Percentiles rank a stretch among this genome's conserved stretches.
Evolutionary conservation across 352 stramenopile species (phyloP).

Genomic region (Phytophthora ohioensis): DNA sequence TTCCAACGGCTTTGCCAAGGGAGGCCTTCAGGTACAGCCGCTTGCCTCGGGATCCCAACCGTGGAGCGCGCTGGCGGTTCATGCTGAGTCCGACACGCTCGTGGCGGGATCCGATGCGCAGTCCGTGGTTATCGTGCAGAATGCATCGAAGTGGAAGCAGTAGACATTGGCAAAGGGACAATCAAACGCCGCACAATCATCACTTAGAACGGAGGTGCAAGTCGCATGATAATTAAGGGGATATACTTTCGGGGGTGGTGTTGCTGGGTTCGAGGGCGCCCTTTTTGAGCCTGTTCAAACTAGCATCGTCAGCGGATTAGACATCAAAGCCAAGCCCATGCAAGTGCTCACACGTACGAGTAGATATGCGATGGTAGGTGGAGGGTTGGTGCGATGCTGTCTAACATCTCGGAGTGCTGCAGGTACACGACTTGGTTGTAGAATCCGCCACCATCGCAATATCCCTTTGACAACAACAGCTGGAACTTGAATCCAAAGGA

Average conservation of each 20-base stretch:
- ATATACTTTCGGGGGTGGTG: slow-evolving; percentile 2
- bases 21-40: slow-evolving; percentile 49
- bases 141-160: slow-evolving; percentile 57
- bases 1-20: slow-evolving; percentile 30
- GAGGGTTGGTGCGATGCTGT: slow-evolving; percentile 57
- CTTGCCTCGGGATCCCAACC: slow-evolving; percentile 52
- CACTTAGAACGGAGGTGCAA: slow-evolving; percentile 5
- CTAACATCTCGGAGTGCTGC: slow-evolving; percentile 51
- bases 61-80: slow-evolving; percentile 76
- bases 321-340: background rate
- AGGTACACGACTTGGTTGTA: slow-evolving; percentile 87
- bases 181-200: slow-evolving; percentile 17
- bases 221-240: background rate
- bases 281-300: slow-evolving; percentile 10
- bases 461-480: slow-evolving; percentile 73
- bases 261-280: background rate
- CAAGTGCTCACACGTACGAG: slow-evolving; percentile 38
- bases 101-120: slow-evolving; percentile 81
- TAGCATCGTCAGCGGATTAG: background rate
- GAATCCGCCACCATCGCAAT: slow-evolving; percentile 62
- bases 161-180: slow-evolving; percentile 22
- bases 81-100: slow-evolving; percentile 79
- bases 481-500: slow-evolving; percentile 81
- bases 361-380: slow-evolving; percentile 60
- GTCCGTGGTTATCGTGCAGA: slow-evolving; percentile 72